Conservation (phyloP, 2,329 filamentous ascomycete species). For the Calonectria honghensis region DNA sequence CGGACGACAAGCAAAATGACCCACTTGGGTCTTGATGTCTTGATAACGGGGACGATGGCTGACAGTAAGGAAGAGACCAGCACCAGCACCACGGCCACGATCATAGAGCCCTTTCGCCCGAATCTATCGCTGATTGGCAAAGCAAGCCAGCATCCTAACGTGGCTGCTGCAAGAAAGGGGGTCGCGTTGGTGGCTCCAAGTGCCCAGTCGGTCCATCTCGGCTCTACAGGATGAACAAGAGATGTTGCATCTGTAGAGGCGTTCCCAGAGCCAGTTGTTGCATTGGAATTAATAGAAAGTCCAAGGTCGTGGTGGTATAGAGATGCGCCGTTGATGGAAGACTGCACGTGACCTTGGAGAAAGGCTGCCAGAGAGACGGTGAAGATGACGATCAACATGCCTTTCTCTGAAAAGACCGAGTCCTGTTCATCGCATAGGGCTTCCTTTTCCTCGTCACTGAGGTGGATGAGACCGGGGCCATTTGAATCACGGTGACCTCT, state of each 20-base stretch:
- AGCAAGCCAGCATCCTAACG: constrained; percentile 60
- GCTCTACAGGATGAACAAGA: neutral
- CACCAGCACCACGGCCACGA: constrained; percentile 61
- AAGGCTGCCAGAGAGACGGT: constrained; percentile 65
- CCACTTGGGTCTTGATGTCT: constrained; percentile 56
- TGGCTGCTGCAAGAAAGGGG: constrained; percentile 61
- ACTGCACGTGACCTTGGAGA: constrained; percentile 65
- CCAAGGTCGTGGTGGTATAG: constrained; percentile 52
- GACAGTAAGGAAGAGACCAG: constrained; percentile 61
- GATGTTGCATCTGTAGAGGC: constrained; percentile 6
- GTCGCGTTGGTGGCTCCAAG: constrained; percentile 61
- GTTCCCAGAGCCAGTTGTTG: constrained; percentile 14
- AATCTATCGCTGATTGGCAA: constrained; percentile 62
- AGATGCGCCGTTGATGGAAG: constrained; percentile 63
- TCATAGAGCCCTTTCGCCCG: constrained; percentile 62
- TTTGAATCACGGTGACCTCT: neutral
- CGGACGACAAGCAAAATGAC: constrained; percentile 57
- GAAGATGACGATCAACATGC: constrained; percentile 46
- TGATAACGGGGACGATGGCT: constrained; percentile 60
- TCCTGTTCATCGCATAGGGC: constrained; percentile 20
- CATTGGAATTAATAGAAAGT: neutral
- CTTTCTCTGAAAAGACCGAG: constrained; percentile 34
- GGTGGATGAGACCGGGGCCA: neutral
- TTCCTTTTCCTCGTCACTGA: constrained; percentile 24
- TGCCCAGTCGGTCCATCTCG: constrained; percentile 23